Conservation (phyloP, 202 grass and related monocot genomes). For the Tripidium arundinaceum region DNA sequence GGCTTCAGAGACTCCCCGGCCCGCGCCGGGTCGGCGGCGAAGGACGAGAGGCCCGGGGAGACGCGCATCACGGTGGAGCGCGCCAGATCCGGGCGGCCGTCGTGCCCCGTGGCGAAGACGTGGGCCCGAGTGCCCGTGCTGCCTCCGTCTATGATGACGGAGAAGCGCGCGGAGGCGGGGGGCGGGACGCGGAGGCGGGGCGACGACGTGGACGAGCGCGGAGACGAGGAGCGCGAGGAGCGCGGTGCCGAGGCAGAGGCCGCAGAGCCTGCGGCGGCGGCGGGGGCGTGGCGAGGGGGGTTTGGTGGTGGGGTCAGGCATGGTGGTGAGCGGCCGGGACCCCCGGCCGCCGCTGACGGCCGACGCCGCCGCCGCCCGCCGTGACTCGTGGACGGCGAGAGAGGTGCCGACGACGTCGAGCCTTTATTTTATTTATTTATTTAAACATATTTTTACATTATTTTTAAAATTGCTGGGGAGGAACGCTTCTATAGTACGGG, state of each 20-base stretch:
- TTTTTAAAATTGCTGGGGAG: conserved; percentile 6
- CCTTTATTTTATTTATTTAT: conserved; percentile 29
- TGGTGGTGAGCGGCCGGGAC: conserved; percentile 15
- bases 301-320: conserved; percentile 39
- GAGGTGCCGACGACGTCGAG: conserved; percentile 36
- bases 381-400: conserved; percentile 53
- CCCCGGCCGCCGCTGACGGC: conserved; percentile 31
- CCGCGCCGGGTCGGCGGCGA: conserved; percentile 36
- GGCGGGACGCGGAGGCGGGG: background rate
- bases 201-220: conserved; percentile 43
- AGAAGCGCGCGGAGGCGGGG: conserved; percentile 29
- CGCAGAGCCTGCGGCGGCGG: conserved; percentile 37
- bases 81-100: conserved; percentile 64
- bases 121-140: conserved; percentile 77
- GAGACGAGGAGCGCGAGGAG: conserved; percentile 41
- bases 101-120: conserved; percentile 45
- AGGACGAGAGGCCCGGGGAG: conserved; percentile 72
- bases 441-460: background rate
- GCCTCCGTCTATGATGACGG: conserved; percentile 71
- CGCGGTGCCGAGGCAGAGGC: conserved; percentile 36
- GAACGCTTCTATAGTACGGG: conserved; percentile 26
- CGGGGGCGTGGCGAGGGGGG: conserved; percentile 31
- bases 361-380: conserved; percentile 50
- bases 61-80: conserved; percentile 70
- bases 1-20: conserved; percentile 53